These are phyloP conservation scores for Phytopythium litorale DNA, from an alignment of 352 stramenopile genomes.

Conservation along the genomic window DNA sequence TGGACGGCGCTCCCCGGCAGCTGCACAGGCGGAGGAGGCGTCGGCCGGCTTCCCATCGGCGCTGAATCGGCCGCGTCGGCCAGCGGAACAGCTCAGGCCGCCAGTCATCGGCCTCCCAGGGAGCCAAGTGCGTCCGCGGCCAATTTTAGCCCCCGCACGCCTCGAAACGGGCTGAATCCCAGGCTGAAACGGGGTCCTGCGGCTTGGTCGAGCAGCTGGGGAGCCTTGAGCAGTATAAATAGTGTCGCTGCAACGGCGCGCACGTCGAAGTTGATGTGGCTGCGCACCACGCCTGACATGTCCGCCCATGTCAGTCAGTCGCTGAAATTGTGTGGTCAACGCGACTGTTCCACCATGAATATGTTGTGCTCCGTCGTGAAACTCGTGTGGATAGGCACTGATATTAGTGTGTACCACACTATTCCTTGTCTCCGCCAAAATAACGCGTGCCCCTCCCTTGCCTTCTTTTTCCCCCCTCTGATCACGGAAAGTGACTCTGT, in stretches of 20 bases:
- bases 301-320: background rate
- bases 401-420: background rate
- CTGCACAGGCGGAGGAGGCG: background rate
- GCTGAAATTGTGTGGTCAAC: background rate
- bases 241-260: background rate
- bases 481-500: background rate
- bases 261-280: background rate
- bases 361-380: background rate
- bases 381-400: background rate
- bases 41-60: background rate
- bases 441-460: background rate
- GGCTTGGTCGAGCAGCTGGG: background rate
- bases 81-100: background rate
- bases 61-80: background rate
- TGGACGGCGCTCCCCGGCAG: slow-evolving; percentile 2
- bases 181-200: background rate
- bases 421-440: background rate
- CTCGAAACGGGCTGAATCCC: background rate
- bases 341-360: background rate
- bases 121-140: background rate
- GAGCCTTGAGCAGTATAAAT: background rate
- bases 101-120: background rate
- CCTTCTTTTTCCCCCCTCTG: background rate
- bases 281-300: background rate
- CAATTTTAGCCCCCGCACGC: background rate